Conservation (phyloP, 1,284 basidiomycete genomes). For the Taiwanofungus camphoratus region DNA sequence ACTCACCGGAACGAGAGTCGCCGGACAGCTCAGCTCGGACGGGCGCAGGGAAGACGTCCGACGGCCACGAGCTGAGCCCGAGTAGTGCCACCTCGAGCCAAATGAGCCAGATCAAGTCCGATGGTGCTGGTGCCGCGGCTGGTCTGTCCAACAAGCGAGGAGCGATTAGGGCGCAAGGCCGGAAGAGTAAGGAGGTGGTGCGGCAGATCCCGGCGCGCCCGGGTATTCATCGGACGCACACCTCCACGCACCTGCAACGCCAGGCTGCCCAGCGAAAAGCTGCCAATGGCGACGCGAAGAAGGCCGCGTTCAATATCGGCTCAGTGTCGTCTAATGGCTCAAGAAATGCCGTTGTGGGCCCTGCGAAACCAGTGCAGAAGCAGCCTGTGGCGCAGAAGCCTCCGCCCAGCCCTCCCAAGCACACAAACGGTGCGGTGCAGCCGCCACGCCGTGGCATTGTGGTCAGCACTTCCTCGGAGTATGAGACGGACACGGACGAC, state of each 20-base stretch:
- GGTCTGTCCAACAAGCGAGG: not conserved
- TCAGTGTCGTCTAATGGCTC: slow-evolving; percentile 51
- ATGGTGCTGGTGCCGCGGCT: slow-evolving; percentile 11
- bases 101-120: slow-evolving; percentile 21
- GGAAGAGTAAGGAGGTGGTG: slow-evolving; percentile 22
- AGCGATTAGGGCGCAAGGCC: slow-evolving; percentile 7
- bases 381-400: not conserved
- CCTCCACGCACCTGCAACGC: slow-evolving; percentile 14
- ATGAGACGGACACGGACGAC: slow-evolving; percentile 45
- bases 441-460: slow-evolving; percentile 25
- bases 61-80: slow-evolving; percentile 26
- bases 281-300: slow-evolving; percentile 25
- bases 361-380: slow-evolving; percentile 7
- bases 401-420: slow-evolving; percentile 8
- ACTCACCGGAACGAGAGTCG: slow-evolving; percentile 35
- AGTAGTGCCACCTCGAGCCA: slow-evolving; percentile 37
- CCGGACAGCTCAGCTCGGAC: slow-evolving; percentile 25
- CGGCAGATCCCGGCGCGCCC: slow-evolving; percentile 13
- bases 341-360: slow-evolving; percentile 12
- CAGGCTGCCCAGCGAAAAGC: slow-evolving; percentile 17
- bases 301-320: slow-evolving; percentile 49
- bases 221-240: slow-evolving; percentile 17
- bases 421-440: slow-evolving; percentile 3
- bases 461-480: slow-evolving; percentile 30
- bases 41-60: slow-evolving; percentile 13